A percentile compares a stretch with the other conserved stretches of the same genome.
phyloP scores from a whole-genome alignment of 768 basidiomycete genomes.

The Trametes cingulata region DNA sequence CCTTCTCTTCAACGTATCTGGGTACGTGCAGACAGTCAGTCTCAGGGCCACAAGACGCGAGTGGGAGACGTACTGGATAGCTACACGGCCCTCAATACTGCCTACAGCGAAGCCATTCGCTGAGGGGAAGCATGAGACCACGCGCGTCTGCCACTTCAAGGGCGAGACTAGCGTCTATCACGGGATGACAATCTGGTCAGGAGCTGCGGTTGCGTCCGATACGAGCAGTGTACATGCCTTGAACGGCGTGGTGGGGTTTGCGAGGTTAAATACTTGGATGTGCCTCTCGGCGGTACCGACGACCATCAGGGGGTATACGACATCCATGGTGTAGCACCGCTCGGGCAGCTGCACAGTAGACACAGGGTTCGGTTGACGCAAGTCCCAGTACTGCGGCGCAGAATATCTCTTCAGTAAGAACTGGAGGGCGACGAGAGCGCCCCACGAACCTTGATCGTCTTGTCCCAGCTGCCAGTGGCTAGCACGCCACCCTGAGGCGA shows the following conservation, averaged over 20 bases:
- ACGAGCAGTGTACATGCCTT: slow-evolving; percentile 47
- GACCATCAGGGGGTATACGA: slow-evolving; percentile 80
- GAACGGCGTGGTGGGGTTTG: slow-evolving; percentile 75
- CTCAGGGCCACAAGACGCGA: not conserved
- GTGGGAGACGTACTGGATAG: slow-evolving; percentile 77
- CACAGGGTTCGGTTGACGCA: slow-evolving; percentile 73
- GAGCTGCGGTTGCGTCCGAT: no score
- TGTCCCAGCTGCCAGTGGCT: slow-evolving; percentile 97
- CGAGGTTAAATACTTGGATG: slow-evolving; percentile 86
- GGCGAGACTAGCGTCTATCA: slow-evolving; percentile 78
- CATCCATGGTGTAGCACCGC: slow-evolving; percentile 86
- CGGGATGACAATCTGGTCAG: not conserved
- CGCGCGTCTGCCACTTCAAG: slow-evolving; percentile 91
- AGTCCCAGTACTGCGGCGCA: slow-evolving; percentile 82
- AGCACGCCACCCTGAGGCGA: slow-evolving; percentile 73
- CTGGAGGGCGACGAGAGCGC: not conserved
- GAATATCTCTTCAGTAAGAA: not conserved
- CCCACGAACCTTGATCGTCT: slow-evolving; percentile 80
- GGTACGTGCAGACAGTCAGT: not conserved
- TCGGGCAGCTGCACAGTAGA: slow-evolving; percentile 84
- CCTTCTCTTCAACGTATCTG: slow-evolving; percentile 88
- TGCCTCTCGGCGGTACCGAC: slow-evolving; percentile 93
- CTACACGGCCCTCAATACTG: slow-evolving; percentile 89
- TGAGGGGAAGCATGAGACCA: slow-evolving; percentile 79
- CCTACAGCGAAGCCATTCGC: slow-evolving; percentile 82